Evolutionary conservation across 768 basidiomycete genomes (phyloP), one percentile per base, ranked within the genome.

Genomic region (Boletus rufocinnamomeus): DNA sequence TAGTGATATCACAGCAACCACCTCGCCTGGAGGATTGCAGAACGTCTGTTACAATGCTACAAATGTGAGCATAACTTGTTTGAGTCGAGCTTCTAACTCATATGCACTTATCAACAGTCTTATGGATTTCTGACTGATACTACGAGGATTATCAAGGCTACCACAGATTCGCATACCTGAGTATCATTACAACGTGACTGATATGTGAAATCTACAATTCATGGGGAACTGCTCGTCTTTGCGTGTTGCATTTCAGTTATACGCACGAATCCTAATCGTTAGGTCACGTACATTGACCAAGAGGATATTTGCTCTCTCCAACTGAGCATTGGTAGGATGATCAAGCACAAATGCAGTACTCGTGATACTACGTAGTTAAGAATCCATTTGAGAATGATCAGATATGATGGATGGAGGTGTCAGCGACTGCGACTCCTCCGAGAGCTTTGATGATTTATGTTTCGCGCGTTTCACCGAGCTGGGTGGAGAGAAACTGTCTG

Each of bases 1-100:
- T 10, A 67, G 78, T 53, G 87, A 88, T 62, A 77, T 77, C 51
- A 82, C 80, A 19, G 87, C 83, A n/a, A 88, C 87, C 6, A 83
- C 84, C 4, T 84, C 84, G 9, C 84, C 86, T 2, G 83, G 83
- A 32, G 85, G 79, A 6, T 74, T 81, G 50, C 80, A 82, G 59
- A 88, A 81, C 59, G 76, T 87, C 7, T 68, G 84, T n/a, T 75
- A 84, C 61, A 88, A 88, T 63, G 72, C 79, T 35, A 75, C 71
- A 11, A 82, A 82, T 61, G 84, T 85, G 62, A 69, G 83, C 72
- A 32, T 44, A 44, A 45, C 41, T 32, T 32, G 10, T 43, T 43
- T 2, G 3, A n/a, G 13, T 49, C 28, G 4, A 25, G 16, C 46
- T 47, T 45, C 49, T 40, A 23, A 34, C 50, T 45, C 43, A 57